Evolutionary conservation across 169 alveolate genomes (phyloP).

Genomic region (Neospora caninum): DNA sequence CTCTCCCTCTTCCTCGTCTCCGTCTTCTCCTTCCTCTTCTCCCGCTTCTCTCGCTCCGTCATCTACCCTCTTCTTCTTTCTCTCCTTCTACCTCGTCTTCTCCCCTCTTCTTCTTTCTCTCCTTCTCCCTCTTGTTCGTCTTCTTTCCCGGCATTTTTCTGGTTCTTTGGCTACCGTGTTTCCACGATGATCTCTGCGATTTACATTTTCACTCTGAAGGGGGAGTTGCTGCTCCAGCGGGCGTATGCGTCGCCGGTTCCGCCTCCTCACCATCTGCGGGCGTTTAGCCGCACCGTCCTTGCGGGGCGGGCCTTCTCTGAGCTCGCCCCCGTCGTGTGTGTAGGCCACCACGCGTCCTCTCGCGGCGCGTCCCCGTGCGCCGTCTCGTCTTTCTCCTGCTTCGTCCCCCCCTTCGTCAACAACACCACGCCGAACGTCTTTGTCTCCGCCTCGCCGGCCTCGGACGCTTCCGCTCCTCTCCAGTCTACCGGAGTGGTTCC

Average conservation of each 20-base stretch:
- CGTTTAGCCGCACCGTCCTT: not conserved
- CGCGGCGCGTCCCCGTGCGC: not conserved
- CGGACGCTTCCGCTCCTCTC: not conserved
- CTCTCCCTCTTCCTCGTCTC: not conserved
- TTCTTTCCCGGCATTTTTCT: too few species aligned
- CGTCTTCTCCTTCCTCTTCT: not conserved
- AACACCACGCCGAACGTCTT: not conserved
- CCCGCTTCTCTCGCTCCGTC: not conserved
- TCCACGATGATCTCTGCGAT: slow-evolving; percentile 17
- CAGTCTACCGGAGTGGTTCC: not conserved
- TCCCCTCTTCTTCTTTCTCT: not conserved
- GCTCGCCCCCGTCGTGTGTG: slow-evolving; percentile 30
- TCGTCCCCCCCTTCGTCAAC: not conserved
- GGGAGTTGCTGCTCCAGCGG: slow-evolving; percentile 41
- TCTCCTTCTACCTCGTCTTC: not conserved
- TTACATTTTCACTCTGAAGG: slow-evolving; percentile 22
- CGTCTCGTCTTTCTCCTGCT: slow-evolving; percentile 1
- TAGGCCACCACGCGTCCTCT: not conserved
- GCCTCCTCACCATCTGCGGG: not conserved
- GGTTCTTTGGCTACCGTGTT: not conserved
- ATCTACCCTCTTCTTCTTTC: not conserved
- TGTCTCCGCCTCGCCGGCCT: not conserved
- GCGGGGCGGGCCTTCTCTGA: not conserved
- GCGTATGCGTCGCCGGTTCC: slow-evolving; percentile 18
- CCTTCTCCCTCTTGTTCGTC: not conserved